Conservation (phyloP, 768 basidiomycete species). For the Leucosporidium scottii region DNA sequence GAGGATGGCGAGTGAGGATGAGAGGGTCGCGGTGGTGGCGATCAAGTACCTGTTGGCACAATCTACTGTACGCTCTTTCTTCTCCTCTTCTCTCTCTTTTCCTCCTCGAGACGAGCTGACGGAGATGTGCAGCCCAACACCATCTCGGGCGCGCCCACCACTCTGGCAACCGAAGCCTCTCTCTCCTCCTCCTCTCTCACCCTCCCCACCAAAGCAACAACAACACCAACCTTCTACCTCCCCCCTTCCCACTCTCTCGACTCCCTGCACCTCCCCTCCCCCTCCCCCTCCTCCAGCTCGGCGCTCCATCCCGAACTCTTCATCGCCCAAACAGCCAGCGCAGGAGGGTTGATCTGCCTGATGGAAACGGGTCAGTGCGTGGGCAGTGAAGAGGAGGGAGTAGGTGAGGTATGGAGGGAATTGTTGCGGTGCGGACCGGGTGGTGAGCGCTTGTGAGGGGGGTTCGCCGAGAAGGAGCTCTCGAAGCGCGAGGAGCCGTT, state of each 20-base stretch:
- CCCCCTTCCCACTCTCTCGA: neutral
- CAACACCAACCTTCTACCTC: neutral
- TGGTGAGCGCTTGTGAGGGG: neutral
- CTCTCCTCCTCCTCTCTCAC: neutral
- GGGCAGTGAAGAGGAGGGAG: constrained; percentile 1
- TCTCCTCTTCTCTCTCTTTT: neutral
- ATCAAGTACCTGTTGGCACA: neutral
- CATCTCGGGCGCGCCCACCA: neutral
- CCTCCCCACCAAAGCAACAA: neutral
- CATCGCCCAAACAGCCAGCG: neutral
- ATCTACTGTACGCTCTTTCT: neutral
- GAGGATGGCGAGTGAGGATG: neutral
- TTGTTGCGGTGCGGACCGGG: neutral
- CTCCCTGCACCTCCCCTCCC: neutral
- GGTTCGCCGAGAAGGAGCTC: too few relatives aligned
- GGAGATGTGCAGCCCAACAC: neutral
- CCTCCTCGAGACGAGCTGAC: neutral
- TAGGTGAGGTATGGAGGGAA: neutral
- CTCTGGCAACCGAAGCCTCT: neutral
- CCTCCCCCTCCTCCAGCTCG: neutral
- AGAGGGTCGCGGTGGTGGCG: neutral
- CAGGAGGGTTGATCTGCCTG: neutral
- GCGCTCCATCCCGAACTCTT: neutral
- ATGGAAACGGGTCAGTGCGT: neutral
- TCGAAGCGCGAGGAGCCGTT: too few relatives aligned